Evolutionary conservation across 2,329 filamentous ascomycete genomes (phyloP).

Genomic region (Pseudogymnoascus sp.): DNA sequence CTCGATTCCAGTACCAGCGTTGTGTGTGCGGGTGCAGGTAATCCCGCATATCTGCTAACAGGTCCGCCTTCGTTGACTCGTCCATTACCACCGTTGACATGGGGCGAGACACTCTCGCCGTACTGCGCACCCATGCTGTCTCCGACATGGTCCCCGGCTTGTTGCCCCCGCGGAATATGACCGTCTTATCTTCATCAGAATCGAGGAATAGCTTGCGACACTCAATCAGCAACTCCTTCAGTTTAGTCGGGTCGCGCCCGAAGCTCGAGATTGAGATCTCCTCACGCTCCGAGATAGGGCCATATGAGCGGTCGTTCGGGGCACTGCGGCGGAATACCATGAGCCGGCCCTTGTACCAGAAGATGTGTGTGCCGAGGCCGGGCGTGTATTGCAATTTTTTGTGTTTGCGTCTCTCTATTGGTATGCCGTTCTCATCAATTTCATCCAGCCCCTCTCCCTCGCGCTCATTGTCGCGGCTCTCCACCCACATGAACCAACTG

Average conservation of each 20-base stretch:
- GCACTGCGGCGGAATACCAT: constrained; percentile 47
- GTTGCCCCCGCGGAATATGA: constrained; percentile 53
- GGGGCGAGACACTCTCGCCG: constrained; percentile 51
- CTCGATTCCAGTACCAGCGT: constrained; percentile 75
- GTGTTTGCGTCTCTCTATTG: constrained; percentile 31
- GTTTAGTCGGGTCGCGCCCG: constrained; percentile 49
- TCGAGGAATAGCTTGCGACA: constrained; percentile 47
- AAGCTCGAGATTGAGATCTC: constrained; percentile 53
- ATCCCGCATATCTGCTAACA: constrained; percentile 53
- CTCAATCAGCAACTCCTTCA: constrained; percentile 55
- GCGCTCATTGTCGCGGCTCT: constrained; percentile 36
- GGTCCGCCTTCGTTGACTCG: constrained; percentile 48
- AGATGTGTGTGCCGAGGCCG: constrained; percentile 57
- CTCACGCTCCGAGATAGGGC: constrained; percentile 44
- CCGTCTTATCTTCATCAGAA: constrained; percentile 52
- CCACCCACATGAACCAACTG: constrained; percentile 38
- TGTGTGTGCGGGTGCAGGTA: constrained; percentile 55
- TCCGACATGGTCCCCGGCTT: constrained; percentile 33
- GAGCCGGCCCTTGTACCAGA: constrained; percentile 54
- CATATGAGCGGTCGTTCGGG: constrained; percentile 33
- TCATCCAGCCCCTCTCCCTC: constrained; percentile 35
- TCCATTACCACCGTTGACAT: constrained; percentile 59
- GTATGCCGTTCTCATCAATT: constrained; percentile 21
- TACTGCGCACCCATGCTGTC: constrained; percentile 50
- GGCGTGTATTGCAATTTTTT: constrained; percentile 52